Percentiles rank a stretch among this genome's conserved stretches.
phyloP scores from a whole-genome alignment of 2,329 filamentous ascomycete genomes.

The Colletotrichum ledebouriae region DNA sequence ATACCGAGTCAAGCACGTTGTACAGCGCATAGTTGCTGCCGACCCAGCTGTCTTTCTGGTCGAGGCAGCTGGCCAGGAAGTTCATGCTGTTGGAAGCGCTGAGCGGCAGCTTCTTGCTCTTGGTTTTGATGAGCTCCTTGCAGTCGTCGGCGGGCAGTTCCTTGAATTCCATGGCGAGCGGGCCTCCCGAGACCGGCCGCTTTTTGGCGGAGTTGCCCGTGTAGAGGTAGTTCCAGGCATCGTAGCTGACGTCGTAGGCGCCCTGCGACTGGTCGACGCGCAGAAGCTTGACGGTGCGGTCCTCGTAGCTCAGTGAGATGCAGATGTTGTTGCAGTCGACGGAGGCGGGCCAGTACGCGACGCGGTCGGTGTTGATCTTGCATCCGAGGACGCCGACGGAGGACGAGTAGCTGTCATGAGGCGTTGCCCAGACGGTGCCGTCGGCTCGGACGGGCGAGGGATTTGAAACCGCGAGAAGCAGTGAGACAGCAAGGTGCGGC shows the following conservation, averaged over 20 bases:
- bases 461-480: background rate
- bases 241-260: slow-evolving; percentile 65
- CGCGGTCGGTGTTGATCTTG: slow-evolving; percentile 65
- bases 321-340: slow-evolving; percentile 61
- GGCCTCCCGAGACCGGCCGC: slow-evolving; percentile 62
- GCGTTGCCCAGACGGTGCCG: slow-evolving; percentile 52
- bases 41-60: slow-evolving; percentile 58
- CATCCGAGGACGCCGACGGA: slow-evolving; percentile 65
- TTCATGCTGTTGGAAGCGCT: slow-evolving; percentile 67
- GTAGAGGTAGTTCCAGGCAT: slow-evolving; percentile 65
- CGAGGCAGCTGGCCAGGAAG: slow-evolving; percentile 62
- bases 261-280: slow-evolving; percentile 50
- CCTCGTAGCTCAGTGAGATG: slow-evolving; percentile 52
- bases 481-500: slow-evolving; percentile 6
- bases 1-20: slow-evolving; percentile 65
- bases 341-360: slow-evolving; percentile 64
- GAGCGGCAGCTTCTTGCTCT: slow-evolving; percentile 55
- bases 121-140: slow-evolving; percentile 60
- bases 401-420: slow-evolving; percentile 63
- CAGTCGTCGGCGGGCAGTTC: slow-evolving; percentile 61
- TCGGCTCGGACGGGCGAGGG: slow-evolving; percentile 26
- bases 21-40: slow-evolving; percentile 62
- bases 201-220: slow-evolving; percentile 60
- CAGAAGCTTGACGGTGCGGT: slow-evolving; percentile 46
- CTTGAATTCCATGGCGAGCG: slow-evolving; percentile 61